Evolutionary conservation across 179 eudicot species (phyloP).

Genomic region (Corrigiola litoralis): DNA sequence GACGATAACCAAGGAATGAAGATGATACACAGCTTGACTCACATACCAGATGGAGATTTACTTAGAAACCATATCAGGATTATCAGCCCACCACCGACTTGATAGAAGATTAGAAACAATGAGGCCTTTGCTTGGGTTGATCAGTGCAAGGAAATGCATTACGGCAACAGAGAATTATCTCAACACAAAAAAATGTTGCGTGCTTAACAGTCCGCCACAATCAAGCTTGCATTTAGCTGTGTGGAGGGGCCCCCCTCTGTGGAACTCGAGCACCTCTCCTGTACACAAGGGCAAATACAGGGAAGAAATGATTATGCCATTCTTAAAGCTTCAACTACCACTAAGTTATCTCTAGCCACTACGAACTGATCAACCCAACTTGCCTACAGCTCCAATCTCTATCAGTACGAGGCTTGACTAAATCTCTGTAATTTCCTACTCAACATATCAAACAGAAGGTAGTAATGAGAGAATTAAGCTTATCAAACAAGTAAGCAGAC

Average conservation of each 20-base stretch:
- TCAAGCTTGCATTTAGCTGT: conserved; percentile 30
- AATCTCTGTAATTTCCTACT: conserved; percentile 35
- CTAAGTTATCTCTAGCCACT: conserved; percentile 70
- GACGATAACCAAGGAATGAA: not conserved
- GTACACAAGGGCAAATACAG: conserved; percentile 93
- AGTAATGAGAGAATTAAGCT: conserved; percentile 10
- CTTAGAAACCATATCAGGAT: conserved; percentile 16
- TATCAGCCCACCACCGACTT: conserved; percentile 31
- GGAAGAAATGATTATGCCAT: conserved; percentile 75
- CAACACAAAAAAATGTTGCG: not conserved
- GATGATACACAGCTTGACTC: conserved; percentile 4
- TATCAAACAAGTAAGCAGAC: conserved; percentile 9
- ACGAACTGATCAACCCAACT: conserved; percentile 62
- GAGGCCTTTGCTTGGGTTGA: conserved; percentile 32
- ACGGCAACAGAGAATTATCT: not conserved
- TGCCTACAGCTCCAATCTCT: conserved; percentile 43
- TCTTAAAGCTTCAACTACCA: conserved; percentile 63
- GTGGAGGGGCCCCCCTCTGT: conserved; percentile 27
- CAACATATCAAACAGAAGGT: conserved; percentile 13
- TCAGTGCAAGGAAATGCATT: conserved; percentile 27
- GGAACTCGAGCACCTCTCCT: conserved; percentile 64
- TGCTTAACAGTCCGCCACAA: conserved; percentile 9
- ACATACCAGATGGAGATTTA: conserved; percentile 36
- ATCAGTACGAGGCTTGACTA: conserved; percentile 31
- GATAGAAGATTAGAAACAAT: conserved; percentile 26